Evolutionary conservation across 441 rosid genomes (phyloP).

Genomic region (Euphorbia schlechtendalii): DNA sequence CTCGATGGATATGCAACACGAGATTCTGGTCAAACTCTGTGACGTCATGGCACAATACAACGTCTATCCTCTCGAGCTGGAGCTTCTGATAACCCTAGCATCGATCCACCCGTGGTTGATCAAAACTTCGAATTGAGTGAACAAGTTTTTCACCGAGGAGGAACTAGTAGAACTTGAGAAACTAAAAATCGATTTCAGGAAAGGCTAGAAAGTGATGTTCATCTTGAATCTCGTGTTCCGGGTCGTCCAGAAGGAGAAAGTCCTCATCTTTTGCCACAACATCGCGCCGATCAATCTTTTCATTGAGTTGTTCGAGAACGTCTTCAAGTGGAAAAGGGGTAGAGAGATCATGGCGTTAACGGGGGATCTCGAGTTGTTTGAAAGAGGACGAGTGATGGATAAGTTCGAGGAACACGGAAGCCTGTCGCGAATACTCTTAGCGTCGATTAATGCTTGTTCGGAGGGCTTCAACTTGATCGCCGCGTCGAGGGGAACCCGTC

Average conservation of each 20-base stretch:
- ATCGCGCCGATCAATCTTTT: constrained; percentile 82
- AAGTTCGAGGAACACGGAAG: constrained; percentile 69
- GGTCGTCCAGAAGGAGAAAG: constrained; percentile 67
- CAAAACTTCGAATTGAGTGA: constrained; percentile 56
- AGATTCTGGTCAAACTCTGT: constrained; percentile 54
- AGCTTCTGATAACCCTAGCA: constrained; percentile 82
- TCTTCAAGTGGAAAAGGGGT: constrained; percentile 73
- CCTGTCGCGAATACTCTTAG: constrained; percentile 58
- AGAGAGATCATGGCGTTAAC: constrained; percentile 69
- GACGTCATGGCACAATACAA: constrained; percentile 41
- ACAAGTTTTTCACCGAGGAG: constrained; percentile 40
- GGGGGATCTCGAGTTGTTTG: constrained; percentile 85
- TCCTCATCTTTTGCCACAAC: constrained; percentile 87
- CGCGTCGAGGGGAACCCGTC: constrained; percentile 97
- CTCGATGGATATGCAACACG: constrained; percentile 60
- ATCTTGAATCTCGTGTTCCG: constrained; percentile 77
- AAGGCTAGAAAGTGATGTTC: constrained; percentile 91
- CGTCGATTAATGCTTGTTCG: constrained; percentile 90
- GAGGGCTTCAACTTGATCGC: constrained; percentile 95
- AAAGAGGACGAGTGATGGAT: constrained; percentile 79
- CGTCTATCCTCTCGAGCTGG: constrained; percentile 76
- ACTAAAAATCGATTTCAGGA: constrained; percentile 45
- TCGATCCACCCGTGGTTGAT: constrained; percentile 88
- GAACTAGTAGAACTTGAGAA: constrained; percentile 50
- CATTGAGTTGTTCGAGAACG: constrained; percentile 51